phyloP scores from a whole-genome alignment of 2,329 filamentous ascomycete species.

The Trichoderma atroviride region DNA sequence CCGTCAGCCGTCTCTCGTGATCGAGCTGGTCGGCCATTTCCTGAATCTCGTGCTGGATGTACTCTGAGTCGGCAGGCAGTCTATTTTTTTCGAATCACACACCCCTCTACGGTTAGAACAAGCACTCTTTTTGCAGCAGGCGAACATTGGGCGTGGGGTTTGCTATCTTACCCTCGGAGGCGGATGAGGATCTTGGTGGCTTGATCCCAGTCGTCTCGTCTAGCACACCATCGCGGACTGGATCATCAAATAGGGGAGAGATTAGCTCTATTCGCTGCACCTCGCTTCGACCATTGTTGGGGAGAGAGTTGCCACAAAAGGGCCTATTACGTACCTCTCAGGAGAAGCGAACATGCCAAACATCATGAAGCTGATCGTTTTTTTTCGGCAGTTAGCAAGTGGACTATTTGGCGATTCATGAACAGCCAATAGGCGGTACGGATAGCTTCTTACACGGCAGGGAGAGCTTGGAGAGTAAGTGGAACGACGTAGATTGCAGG shows the following conservation, averaged over 20 bases:
- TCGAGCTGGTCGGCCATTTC: slow-evolving; percentile 66
- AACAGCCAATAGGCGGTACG: not conserved
- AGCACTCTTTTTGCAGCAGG: not conserved
- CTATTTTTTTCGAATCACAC: slow-evolving; percentile 32
- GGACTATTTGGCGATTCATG: not conserved
- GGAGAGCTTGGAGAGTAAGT: slow-evolving; percentile 65
- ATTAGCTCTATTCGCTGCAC: not conserved
- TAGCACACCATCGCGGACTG: slow-evolving; percentile 69
- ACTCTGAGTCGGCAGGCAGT: slow-evolving; percentile 57
- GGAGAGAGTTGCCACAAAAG: not conserved
- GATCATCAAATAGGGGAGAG: slow-evolving; percentile 35
- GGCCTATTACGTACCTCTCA: slow-evolving; percentile 41
- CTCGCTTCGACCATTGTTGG: not conserved
- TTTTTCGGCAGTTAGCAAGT: slow-evolving; percentile 10
- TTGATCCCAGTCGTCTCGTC: slow-evolving; percentile 68
- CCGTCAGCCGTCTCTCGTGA: slow-evolving; percentile 60
- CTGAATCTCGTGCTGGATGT: slow-evolving; percentile 60
- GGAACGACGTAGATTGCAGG: slow-evolving; percentile 62
- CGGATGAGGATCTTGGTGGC: slow-evolving; percentile 58
- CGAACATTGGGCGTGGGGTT: not conserved
- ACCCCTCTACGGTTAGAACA: not conserved
- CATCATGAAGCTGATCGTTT: slow-evolving; percentile 49
- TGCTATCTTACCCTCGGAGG: slow-evolving; percentile 45
- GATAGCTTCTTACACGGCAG: slow-evolving; percentile 52
- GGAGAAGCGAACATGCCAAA: slow-evolving; percentile 63